Base-by-base conservation (phyloP, 2,329 filamentous ascomycete genomes). In the Elsinoe ampelina region DNA sequence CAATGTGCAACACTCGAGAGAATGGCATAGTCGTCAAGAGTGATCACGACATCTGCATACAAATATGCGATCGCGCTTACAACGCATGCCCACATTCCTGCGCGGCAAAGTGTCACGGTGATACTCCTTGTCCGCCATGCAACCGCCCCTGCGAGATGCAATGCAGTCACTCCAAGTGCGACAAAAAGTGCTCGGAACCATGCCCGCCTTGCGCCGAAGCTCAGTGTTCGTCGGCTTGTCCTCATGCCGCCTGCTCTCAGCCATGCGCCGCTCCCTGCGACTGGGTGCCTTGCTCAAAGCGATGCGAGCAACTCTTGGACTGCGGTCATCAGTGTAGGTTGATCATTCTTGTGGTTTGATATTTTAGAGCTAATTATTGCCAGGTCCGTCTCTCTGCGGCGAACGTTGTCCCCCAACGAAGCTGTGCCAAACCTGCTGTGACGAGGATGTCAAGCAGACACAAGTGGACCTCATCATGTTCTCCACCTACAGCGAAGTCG, bases 201-300 rank as follows among this genome's bases (percentile, higher is more conserved):
- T 87, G 84, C 62, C 66, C 71, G 1, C 83, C 83, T 0, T 87
- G 84, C 61, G 6, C 36, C 12, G 36, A 39, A 39, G 36, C 36
- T n/a, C 17, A 11, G 6, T 39, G 36, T 11, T 39, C 36, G 10
- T 39, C 36, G 5, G 36, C 36, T 19, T 39, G 36, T 39, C 36
- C 17, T 39, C 36, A 39, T 8, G 36, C 36, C 5, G 13, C 13
- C 13, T 63, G 19, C 62, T 39, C 78, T 75, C 59, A 63, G 8
- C 65, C 0, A 74, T 82, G 73, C 80, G 80, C 15, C 88, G 85
- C 59, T 0, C 84, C 85, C 0, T 89, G 85, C 64, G 73, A 86
- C 61, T 78, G 81, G 69, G 64, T 87, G 0, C 86, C 85, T 1
- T 89, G 85, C 65, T 78, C 77, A 1, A 67, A 75, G 61, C 73